Percentiles rank a stretch among this genome's conserved stretches.
Evolutionary conservation across 2,329 filamentous ascomycete species (phyloP).

Genomic region (Pseudogymnoascus sp.): DNA sequence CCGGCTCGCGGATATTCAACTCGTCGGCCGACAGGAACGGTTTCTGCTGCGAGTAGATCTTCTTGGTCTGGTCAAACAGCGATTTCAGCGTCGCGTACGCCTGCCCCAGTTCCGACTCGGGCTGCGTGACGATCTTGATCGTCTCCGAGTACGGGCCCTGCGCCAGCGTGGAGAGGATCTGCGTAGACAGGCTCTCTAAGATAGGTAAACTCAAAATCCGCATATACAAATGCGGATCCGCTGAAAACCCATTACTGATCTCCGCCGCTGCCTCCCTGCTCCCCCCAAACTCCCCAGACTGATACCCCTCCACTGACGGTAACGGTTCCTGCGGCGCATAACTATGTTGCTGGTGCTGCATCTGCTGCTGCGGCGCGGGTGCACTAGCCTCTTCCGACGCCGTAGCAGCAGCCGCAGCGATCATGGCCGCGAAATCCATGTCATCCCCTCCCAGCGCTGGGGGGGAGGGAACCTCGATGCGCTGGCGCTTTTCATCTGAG

Average conservation of each 20-base stretch:
- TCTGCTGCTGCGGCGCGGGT: background rate
- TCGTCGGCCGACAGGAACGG: conserved; percentile 46
- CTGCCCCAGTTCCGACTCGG: conserved; percentile 48
- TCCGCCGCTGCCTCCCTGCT: no score
- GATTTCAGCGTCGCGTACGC: conserved; percentile 55
- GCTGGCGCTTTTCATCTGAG: conserved; percentile 4
- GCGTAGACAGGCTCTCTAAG: conserved; percentile 53
- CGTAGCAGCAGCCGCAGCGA: conserved; percentile 17
- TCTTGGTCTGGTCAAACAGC: conserved; percentile 55
- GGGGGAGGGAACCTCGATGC: background rate
- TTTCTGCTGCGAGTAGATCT: conserved; percentile 47
- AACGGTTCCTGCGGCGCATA: background rate
- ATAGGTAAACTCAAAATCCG: conserved; percentile 53
- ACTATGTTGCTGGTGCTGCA: background rate
- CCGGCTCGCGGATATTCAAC: conserved; percentile 41
- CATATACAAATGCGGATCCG: conserved; percentile 30
- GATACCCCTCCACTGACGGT: background rate
- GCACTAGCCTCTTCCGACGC: conserved; percentile 12
- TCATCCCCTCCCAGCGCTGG: background rate
- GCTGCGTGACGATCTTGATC: conserved; percentile 47
- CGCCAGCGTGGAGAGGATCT: conserved; percentile 49
- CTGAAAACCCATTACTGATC: conserved; percentile 13
- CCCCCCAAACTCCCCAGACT: background rate
- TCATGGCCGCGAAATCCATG: conserved; percentile 15
- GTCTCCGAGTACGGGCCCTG: conserved; percentile 49